Conservation (phyloP, 345 rosid species). For the Syzygium aqueum region DNA sequence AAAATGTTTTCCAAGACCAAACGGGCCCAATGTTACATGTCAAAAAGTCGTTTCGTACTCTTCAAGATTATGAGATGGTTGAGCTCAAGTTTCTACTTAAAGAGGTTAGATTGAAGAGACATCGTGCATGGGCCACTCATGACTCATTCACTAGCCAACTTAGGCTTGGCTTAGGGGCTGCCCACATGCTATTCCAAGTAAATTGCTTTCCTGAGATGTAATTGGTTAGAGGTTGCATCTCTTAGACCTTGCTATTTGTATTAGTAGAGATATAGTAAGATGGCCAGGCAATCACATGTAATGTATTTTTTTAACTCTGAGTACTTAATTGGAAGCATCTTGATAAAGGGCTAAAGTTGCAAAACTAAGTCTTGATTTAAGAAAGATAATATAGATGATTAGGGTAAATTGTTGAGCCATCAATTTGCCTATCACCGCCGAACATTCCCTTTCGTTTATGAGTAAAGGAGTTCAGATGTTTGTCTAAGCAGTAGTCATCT, state of each 20-base stretch:
- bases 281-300: background rate
- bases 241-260: background rate
- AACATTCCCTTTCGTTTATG: background rate
- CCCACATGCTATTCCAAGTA: background rate
- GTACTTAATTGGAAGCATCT: background rate
- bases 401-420: background rate
- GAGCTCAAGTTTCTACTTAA: background rate
- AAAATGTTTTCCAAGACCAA: background rate
- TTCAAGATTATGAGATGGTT: background rate
- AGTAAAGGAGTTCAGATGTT: background rate
- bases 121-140: background rate
- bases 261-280: background rate
- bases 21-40: background rate
- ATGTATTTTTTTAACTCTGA: background rate
- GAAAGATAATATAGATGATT: background rate
- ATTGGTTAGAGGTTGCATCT: background rate
- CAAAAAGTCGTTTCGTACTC: background rate
- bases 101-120: background rate
- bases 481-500: background rate
- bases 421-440: background rate
- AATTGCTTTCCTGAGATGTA: background rate
- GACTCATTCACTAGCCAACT: background rate
- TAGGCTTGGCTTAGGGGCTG: background rate
- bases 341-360: background rate
- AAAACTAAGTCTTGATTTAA: background rate